A percentile compares a stretch with the other conserved stretches of the same genome.
Evolutionary conservation across 225 moss, liverwort and hornwort species (phyloP).

Genomic region (Marchantia polymorpha): DNA sequence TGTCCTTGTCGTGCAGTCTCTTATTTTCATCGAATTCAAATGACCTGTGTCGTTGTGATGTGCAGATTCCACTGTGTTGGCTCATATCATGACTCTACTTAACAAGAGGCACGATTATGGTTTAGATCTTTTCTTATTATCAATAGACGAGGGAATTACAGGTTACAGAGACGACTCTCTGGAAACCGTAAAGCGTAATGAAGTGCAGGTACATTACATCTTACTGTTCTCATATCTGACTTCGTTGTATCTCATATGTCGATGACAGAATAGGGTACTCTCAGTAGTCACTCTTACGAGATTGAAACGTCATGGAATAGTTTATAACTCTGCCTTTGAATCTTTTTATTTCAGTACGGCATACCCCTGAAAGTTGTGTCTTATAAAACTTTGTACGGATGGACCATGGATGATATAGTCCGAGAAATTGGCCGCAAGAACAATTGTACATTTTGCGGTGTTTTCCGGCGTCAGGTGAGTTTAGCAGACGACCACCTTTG

Average conservation of each 20-base stretch:
- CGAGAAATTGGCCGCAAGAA: constrained; percentile 93
- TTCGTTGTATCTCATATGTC: too few species aligned
- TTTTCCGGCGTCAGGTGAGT: constrained; percentile 90
- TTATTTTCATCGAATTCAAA: neutral
- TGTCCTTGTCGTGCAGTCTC: neutral
- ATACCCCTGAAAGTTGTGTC: constrained; percentile 94
- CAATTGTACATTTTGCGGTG: constrained; percentile 98
- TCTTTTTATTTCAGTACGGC: constrained; percentile 62
- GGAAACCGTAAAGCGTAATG: constrained; percentile 97
- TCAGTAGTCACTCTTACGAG: too few species aligned
- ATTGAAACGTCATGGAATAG: neutral
- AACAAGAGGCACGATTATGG: constrained; percentile 89
- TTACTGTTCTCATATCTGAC: neutral
- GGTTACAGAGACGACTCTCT: constrained; percentile 98
- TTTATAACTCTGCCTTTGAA: neutral
- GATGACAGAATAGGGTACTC: too few species aligned
- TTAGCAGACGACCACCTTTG: neutral
- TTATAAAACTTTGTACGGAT: constrained; percentile 88
- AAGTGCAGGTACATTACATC: constrained; percentile 59
- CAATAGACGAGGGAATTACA: constrained; percentile 97
- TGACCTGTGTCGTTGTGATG: constrained; percentile 5
- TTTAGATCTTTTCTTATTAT: constrained; percentile 90
- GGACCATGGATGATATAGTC: constrained; percentile 99
- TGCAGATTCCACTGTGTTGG: constrained; percentile 99
- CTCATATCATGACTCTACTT: constrained; percentile 83